These are phyloP conservation scores for Thinopyrum elongatum DNA, from an alignment of 176 grass and related monocot genomes.

Conservation along the genomic window DNA sequence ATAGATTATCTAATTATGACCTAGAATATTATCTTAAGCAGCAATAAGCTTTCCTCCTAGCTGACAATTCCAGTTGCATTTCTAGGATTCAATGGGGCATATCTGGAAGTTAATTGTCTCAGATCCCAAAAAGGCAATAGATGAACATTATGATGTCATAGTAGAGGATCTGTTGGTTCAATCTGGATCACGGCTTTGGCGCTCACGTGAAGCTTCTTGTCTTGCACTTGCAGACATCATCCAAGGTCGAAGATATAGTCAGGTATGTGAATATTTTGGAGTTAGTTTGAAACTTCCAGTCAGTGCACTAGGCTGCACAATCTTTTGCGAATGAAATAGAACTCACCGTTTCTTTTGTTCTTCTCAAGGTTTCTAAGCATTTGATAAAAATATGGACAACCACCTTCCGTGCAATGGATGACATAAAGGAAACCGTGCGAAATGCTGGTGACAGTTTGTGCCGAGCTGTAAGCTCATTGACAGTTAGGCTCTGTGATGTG, in stretches of 20 bases:
- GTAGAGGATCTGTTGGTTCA: constrained; percentile 89
- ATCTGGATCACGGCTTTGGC: constrained; percentile 97
- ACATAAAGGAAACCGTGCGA: constrained; percentile 97
- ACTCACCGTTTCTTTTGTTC: constrained; percentile 19
- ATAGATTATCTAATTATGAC: background rate
- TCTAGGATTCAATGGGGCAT: constrained; percentile 96
- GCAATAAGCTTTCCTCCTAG: constrained; percentile 19
- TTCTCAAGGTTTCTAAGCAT: constrained; percentile 74
- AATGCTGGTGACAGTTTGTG: constrained; percentile 94
- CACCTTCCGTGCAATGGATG: constrained; percentile 94
- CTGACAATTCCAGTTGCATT: constrained; percentile 22
- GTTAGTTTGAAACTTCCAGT: constrained; percentile 7
- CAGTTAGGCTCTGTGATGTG: constrained; percentile 79
- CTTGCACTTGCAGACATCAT: constrained; percentile 97
- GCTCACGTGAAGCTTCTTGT: constrained; percentile 96
- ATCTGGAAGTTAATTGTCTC: constrained; percentile 97
- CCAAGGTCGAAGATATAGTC: constrained; percentile 86
- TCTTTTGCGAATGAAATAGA: background rate
- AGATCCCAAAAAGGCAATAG: constrained; percentile 90
- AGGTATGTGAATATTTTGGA: constrained; percentile 45
- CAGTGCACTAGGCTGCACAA: constrained; percentile 15
- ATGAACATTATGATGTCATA: constrained; percentile 89
- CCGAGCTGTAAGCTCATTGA: constrained; percentile 82
- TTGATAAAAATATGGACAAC: constrained; percentile 87
- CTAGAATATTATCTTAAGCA: constrained; percentile 11